Base-by-base conservation (phyloP, 306 rosid genomes). In the Cucurbita ficifolia region DNA sequence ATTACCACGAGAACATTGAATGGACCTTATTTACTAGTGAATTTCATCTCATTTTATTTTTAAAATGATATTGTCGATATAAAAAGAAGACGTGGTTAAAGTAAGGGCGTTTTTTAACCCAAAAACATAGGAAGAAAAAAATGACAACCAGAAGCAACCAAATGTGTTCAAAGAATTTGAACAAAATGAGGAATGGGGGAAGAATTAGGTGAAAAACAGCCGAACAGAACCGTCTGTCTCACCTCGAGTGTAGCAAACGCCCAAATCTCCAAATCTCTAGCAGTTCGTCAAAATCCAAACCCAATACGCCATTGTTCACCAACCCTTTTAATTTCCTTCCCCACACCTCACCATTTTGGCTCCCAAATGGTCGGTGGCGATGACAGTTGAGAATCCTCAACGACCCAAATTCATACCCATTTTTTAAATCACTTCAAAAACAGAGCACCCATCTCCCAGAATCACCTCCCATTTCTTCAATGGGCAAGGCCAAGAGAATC, bases 401-500 rank as follows among this genome's bases (percentile, higher is more conserved):
- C 72, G 24, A 67, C 51, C 54, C 18, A 10, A 65, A 10, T 8
- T 24, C 22, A 13, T 1, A 17, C 19, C 24, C 69, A 13, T 49
- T 61, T 16, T 61, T 35, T 7, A 61, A 61, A 38, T 8, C 48
- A 24, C 19, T 59, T 13, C 64, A 14, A 59, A 59, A 13, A 29
- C 64, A 24, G 64, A 6, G 18, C 24, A 61, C 6, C 4, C 0
- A 9, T 29, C 12, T 61, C 9, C 18, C 40, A 29, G 40, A 58
- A 16, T 24, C 3, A 3, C 10, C 12, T 49, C 70, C 33, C 70
- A 39, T n/a, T 59, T 58, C 39, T 22, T 58, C 17, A 75, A 84
- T 82, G 86, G 82, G 77, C 36, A 86, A 84, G 71, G 42, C 78
- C 56, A 77, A 70, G 81, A 78, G 94, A 71, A 46, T 89, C 9